Percentiles rank a stretch among this genome's conserved stretches.
phyloP scores from a whole-genome alignment of 2,329 filamentous ascomycete species.

The Blumeria hordei region DNA sequence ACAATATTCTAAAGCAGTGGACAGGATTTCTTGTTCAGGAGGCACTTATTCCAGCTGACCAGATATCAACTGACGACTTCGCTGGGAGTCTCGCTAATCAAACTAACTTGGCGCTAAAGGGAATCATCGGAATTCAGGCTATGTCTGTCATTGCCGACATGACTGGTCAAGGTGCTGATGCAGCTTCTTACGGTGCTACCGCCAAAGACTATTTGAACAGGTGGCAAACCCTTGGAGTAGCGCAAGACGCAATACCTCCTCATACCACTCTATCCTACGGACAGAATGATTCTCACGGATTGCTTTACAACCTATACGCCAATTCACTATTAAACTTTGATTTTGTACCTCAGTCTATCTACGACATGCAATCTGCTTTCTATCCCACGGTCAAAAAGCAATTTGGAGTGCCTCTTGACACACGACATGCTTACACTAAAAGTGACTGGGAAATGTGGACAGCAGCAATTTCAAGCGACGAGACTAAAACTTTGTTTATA shows the following conservation, averaged over 20 bases:
- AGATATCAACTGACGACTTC: conserved; percentile 67
- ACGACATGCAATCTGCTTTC: conserved; percentile 54
- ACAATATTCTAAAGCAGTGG: conserved; percentile 53
- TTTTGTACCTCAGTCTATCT: conserved; percentile 49
- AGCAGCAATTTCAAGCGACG: conserved; percentile 43
- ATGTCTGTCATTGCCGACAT: conserved; percentile 47
- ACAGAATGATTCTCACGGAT: conserved; percentile 26
- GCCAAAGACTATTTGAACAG: conserved; percentile 44
- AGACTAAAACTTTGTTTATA: conserved; percentile 41
- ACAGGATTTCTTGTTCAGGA: conserved; percentile 55
- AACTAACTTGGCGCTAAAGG: conserved; percentile 63
- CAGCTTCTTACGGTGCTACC: conserved; percentile 32
- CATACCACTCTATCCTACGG: conserved; percentile 64
- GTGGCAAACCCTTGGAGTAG: conserved; percentile 50
- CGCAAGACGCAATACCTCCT: conserved; percentile 30
- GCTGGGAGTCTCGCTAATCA: conserved; percentile 56
- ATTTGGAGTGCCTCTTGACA: conserved; percentile 67
- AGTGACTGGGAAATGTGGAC: conserved; percentile 58
- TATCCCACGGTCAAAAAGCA: conserved; percentile 47
- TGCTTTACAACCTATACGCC: conserved; percentile 62
- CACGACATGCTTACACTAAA: conserved; percentile 61
- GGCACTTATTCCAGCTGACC: conserved; percentile 47
- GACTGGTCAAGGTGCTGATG: conserved; percentile 31
- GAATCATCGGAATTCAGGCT: conserved; percentile 60
- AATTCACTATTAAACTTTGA: conserved; percentile 57